Percentiles rank a stretch among this genome's conserved stretches.
These are phyloP conservation scores for Suhomyces sp. DNA, from an alignment of 805 yeast species.

Conservation along the genomic window DNA sequence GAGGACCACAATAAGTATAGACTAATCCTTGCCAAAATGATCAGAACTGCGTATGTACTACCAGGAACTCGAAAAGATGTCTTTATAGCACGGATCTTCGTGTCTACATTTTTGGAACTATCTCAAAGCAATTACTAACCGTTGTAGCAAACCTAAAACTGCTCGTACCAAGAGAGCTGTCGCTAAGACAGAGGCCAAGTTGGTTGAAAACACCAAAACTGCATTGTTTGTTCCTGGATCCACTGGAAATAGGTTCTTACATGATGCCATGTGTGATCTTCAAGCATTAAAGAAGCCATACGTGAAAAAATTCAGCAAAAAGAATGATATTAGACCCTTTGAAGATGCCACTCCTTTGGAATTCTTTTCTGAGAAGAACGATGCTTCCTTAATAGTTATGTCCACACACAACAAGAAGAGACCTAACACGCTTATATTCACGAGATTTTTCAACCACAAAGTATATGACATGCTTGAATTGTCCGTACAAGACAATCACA, in stretches of 20 bases:
- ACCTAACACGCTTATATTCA: slow-evolving; percentile 85
- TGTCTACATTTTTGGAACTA: not conserved
- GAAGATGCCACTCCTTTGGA: slow-evolving; percentile 85
- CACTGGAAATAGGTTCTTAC: slow-evolving; percentile 72
- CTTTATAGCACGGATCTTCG: not conserved
- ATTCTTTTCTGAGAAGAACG: slow-evolving; percentile 94
- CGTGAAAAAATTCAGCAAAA: slow-evolving; percentile 80
- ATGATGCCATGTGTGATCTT: slow-evolving; percentile 86
- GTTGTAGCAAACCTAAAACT: slow-evolving; percentile 73
- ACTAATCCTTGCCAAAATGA: slow-evolving; percentile 20
- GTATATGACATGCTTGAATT: slow-evolving; percentile 94
- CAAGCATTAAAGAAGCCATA: slow-evolving; percentile 90
- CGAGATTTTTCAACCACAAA: slow-evolving; percentile 86
- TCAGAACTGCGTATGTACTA: slow-evolving; percentile 37
- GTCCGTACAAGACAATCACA: slow-evolving; percentile 60
- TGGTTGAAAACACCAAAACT: slow-evolving; percentile 84
- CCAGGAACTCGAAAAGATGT: no score
- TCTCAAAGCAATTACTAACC: slow-evolving; percentile 17
- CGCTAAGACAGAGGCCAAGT: slow-evolving; percentile 83
- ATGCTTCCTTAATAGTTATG: slow-evolving; percentile 78
- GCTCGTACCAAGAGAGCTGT: slow-evolving; percentile 95
- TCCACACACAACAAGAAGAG: slow-evolving; percentile 84
- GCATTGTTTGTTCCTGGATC: slow-evolving; percentile 92
- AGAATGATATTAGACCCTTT: slow-evolving; percentile 88
- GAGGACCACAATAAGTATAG: slow-evolving; percentile 1